Conservation (phyloP, 2,329 filamentous ascomycete genomes). For the Sclerotinia trifoliorum region DNA sequence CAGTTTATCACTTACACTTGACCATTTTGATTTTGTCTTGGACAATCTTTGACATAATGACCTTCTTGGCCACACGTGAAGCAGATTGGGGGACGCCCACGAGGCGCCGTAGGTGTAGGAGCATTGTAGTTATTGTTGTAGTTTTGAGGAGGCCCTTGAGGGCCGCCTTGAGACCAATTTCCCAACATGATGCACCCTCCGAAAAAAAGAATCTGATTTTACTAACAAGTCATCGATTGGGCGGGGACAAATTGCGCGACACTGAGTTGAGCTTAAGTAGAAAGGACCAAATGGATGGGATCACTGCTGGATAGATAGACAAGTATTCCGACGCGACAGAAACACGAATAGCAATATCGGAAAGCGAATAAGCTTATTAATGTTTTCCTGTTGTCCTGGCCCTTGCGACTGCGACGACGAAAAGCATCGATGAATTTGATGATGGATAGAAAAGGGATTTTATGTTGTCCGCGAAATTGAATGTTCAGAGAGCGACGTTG, state of each 20-base stretch:
- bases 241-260: background rate
- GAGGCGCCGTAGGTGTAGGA: constrained; percentile 15
- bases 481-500: constrained; percentile 16
- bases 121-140: constrained; percentile 23
- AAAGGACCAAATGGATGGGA: background rate
- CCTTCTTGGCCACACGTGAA: constrained; percentile 54
- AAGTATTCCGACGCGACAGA: constrained; percentile 19
- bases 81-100: constrained; percentile 44
- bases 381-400: background rate
- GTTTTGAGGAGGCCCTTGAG: constrained; percentile 24
- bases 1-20: constrained; percentile 49
- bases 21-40: constrained; percentile 48
- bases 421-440: constrained; percentile 20
- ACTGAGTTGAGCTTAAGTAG: constrained; percentile 1
- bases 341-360: background rate
- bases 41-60: constrained; percentile 55
- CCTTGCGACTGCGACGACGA: constrained; percentile 8
- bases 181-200: constrained; percentile 30
- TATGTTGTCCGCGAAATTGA: constrained; percentile 15
- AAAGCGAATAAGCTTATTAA: background rate
- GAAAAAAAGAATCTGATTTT: constrained; percentile 16
- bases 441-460: constrained; percentile 7
- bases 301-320: background rate
- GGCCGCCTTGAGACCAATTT: constrained; percentile 33
- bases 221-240: constrained; percentile 27